Base-by-base conservation (phyloP, 371 early-diverging fungal species). In the Mortierella sp. region DNA sequence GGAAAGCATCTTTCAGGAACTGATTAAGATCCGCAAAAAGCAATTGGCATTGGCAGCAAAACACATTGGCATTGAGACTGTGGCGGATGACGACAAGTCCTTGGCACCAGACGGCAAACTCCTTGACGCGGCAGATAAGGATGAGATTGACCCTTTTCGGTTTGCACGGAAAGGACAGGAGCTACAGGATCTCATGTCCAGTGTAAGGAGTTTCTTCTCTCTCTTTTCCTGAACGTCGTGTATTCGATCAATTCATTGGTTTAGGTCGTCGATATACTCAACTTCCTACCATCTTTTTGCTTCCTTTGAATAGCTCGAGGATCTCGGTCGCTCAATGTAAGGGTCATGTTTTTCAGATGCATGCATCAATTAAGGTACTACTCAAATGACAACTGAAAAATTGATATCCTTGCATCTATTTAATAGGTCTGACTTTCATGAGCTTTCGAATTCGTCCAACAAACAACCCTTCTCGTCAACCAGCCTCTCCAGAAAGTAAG, bases 1-100 rank as follows among this genome's bases (percentile, higher is more conserved):
- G 1, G 86, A 85, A n/a, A 79, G 86, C 28, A 85, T 85, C 50
- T 85, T 85, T 34, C 86, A 85, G 72, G 86, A 85, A 34, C 78
- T 85, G 34, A 79, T 72, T 71, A 85, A 82, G 73, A 85, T 85
- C 76, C 77, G 86, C 34, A 80, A 82, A 50, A 85, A 85, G 73
- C 86, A 85, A 28, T 34, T 85, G 28, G 86, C 82, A 24, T 31
- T 85, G 6, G 86, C 86, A n/a, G 80, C 80, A 44, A 85, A 77
- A 58, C 86, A 85, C 31, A 85, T 85, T n/a, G 75, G 78, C n/a
- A 85, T 85, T 47, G 86, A 85, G 50, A 85, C 86, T 6, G 55
- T 85, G 19, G 82, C 76, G 9, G 86, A 85, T 24, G 82, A 85
- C 47, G 86, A 85, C 73, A 81, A 77, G 60, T 85, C 82, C 0